Base-by-base conservation (phyloP, 2,329 filamentous ascomycete species). In the Alternaria metachromatica region DNA sequence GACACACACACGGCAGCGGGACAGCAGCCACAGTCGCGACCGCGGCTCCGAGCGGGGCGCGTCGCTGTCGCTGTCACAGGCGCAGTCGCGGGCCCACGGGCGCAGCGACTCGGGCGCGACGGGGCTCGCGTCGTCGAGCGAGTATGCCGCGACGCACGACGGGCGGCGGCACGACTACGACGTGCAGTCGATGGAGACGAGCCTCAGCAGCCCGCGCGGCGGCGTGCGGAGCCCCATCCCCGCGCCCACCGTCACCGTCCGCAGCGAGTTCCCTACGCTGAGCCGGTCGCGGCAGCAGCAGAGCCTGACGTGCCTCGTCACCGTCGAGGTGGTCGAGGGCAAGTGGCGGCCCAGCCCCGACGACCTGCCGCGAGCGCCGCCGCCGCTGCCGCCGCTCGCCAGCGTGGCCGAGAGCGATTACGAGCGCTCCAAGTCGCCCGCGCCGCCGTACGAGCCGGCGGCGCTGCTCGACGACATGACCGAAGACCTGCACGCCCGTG, bases 201-300 rank as follows among this genome's bases (percentile, higher is more conserved):
- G 90, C 33, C 85, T 96, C 18, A 87, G 88, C 67, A 94, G 89
- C 80, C 92, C 93, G 6, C 89, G 91, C 41, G 82, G 83, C 55
- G 78, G 91, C 20, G 86, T 89, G 10, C 92, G 91, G 72, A 97
- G 97, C 71, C 93, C 94, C 0, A 97, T 98, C 62, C 94, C 96
- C 1, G 85, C 94, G 6, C 96, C 96, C 0, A 92, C 89, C 0
- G 94, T 99, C n/a, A 97, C 93, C 0, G 92, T 99, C 51, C 92
- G 95, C 63, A 98, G 95, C 77, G 96, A 99, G 80, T 99, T 97
- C 76, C 96, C 96, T 0, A 98, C 96, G 2, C 87, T 99, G 74
- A 97, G 87, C 80, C 88, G 93, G 68, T 97, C 94, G 20, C 91
- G 94, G 55, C 93, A 97, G 77, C 96, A 97, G 79, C 96, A 99